Base-by-base conservation (phyloP, 176 grass and related monocot species). In the Oryza coarctata region DNA sequence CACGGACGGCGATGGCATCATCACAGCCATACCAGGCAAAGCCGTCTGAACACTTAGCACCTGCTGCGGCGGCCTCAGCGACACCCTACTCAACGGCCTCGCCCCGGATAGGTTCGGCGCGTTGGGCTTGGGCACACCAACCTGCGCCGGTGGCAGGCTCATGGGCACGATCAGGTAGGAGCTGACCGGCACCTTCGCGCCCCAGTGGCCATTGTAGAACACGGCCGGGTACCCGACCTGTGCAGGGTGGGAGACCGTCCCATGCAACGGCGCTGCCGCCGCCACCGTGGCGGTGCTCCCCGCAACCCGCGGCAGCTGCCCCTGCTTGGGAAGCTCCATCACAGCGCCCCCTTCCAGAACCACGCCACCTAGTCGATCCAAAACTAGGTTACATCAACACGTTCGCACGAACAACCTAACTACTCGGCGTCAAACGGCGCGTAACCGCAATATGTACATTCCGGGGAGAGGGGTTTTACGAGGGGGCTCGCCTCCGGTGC, bases 301-400 rank as follows among this genome's bases (percentile, higher is more conserved):
- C 11, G 62, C 28, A n/a, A 25, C 70, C 15, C 4, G 32, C 40
- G 27, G 45, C 18, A 44, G 41, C 38, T 68, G 77, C 22, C 78
- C 70, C 64, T 60, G 64, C 58, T 78, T 88, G n/a, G 73, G 12
- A 45, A 78, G 45, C 72, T 81, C 89, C 89, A 91, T 88, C 67
- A 12, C 67, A 13, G 32, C 20, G 28, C 80, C 75, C 31, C 34
- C 28, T 73, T 13, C 35, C 22, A 47, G 3, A 28, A 71, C 57
- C 73, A 31, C 41, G 77, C 52, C 27, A 29, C 65, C 44, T 12
- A 57, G 0, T 15, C 4, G 15, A 27, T 57, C 66, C 49, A 71
- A 30, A 72, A 1, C 38, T 33, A 71, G 67, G 15, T 49, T 76
- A 11, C 0, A 34, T 41, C 31, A 41, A n/a, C 50, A 82, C n/a